Evolutionary conservation across 345 rosid species (phyloP).

Genomic region (Euphorbia tirucalli): DNA sequence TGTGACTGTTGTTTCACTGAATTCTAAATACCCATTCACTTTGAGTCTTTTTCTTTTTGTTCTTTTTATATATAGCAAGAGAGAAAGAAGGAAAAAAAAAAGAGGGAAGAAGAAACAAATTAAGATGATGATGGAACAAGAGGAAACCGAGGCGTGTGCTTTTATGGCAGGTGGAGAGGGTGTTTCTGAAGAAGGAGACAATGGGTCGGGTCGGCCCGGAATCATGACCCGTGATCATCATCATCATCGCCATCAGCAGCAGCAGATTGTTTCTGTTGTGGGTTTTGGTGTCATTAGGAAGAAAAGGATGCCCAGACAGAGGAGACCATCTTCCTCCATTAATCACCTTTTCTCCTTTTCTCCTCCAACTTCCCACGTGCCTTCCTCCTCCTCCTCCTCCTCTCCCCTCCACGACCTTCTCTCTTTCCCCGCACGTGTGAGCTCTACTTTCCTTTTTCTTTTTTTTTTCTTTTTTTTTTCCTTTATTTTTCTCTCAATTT

Average conservation of each 20-base stretch:
- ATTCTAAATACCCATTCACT: conserved; percentile 25
- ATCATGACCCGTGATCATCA: conserved; percentile 21
- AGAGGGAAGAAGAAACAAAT: conserved; percentile 7
- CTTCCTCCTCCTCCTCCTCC: conserved; percentile 26
- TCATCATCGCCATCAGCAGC: too few species aligned
- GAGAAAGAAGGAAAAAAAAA: not conserved
- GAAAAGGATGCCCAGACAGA: conserved; percentile 88
- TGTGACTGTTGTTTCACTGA: too few species aligned
- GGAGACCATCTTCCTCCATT: conserved; percentile 62
- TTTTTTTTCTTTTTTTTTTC: not conserved
- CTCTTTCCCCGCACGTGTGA: conserved; percentile 71
- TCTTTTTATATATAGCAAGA: not conserved
- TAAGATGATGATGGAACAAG: conserved; percentile 38
- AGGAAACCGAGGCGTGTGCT: conserved; percentile 56
- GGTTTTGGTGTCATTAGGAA: conserved; percentile 64
- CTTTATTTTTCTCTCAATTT: not conserved
- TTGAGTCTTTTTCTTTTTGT: conserved; percentile 5
- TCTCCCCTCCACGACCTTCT: conserved; percentile 15
- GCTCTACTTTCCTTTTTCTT: conserved; percentile 12
- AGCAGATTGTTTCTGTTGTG: conserved; percentile 37
- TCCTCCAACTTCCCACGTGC: conserved; percentile 51
- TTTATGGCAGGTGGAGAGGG: conserved; percentile 54
- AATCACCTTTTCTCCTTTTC: conserved; percentile 37
- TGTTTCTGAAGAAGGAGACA: conserved; percentile 33
- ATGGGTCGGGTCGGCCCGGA: conserved; percentile 35